Base-by-base conservation (phyloP, 1,284 basidiomycete genomes). In the Golubevia pallescens region DNA sequence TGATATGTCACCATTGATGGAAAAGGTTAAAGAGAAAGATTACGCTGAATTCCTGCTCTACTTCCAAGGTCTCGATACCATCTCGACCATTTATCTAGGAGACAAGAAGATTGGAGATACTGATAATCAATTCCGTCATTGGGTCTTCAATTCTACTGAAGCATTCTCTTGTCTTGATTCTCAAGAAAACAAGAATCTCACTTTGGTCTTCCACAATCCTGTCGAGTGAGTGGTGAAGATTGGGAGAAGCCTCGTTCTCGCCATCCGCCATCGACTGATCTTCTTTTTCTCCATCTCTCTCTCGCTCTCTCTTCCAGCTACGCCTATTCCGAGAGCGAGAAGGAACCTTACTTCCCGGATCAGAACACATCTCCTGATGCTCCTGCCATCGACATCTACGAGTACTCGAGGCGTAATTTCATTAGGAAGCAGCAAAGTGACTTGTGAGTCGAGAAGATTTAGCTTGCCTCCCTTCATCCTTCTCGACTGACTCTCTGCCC, bases 1-100 rank as follows among this genome's bases (percentile, higher is more conserved):
- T 0, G 88, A 89, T 67, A 72, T 91, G 38, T 74, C 86, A 0
- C 88, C 89, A 3, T 87, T 89, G 63, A 79, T 63, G 62, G 62
- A 16, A 14, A 81, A 32, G 73, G 74, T 23, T 51, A 14, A 20
- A 6, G 10, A n/a, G 53, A 77, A 38, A 14, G 51, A 71, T 5
- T 67, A 77, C 6, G 78, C 86, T 23, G 86, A 86, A 61, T 86
- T 87, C 1, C 78, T 90, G 24, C 85, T 91, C n/a, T 87, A 90
- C 14, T 90, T 90, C 76, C 88, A 90, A 61, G 90, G 90, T 2
- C 86, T 91, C 48, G 89, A 90, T 75, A 90, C 89, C 0, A 86
- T 90, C 59, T 89, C 89, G 7, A 89, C 89, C 61, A 89, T 90
- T 61, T 89, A 87, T 7, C 81, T 90, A 13, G 88, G 87, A 10